Conservation (phyloP, 2,329 filamentous ascomycete species). For the Dothistroma pini region DNA sequence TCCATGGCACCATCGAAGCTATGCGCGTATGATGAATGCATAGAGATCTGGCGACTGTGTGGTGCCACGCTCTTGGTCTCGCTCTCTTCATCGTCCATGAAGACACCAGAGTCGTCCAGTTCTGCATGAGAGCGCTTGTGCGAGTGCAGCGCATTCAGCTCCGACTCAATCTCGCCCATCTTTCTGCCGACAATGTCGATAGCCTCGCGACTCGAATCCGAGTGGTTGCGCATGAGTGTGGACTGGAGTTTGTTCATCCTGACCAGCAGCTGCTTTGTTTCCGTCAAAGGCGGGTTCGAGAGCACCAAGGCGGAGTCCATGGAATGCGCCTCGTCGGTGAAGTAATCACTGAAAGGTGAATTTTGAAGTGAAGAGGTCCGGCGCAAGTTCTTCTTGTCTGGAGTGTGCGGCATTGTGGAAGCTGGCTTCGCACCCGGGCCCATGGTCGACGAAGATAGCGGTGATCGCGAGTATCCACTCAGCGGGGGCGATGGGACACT, state of each 20-base stretch:
- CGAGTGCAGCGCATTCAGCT: conserved; percentile 29
- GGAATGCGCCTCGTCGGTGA: conserved; percentile 37
- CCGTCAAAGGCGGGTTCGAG: conserved; percentile 22
- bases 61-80: conserved; percentile 8
- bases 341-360: conserved; percentile 42
- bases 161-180: conserved; percentile 33
- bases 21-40: conserved; percentile 11
- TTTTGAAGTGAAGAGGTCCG: conserved; percentile 27
- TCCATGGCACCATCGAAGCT: conserved; percentile 11
- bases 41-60: conserved; percentile 14
- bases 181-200: conserved; percentile 29
- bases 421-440: conserved; percentile 10
- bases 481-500: conserved; percentile 11
- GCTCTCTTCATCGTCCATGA: conserved; percentile 28
- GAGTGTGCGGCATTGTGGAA: conserved; percentile 23
- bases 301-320: conserved; percentile 10
- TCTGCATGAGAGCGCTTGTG: conserved; percentile 23
- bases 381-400: conserved; percentile 21
- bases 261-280: conserved; percentile 36
- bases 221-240: conserved; percentile 33
- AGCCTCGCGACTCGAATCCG: conserved; percentile 18
- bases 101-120: conserved; percentile 34
- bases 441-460: conserved; percentile 11
- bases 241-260: conserved; percentile 37
- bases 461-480: conserved; percentile 19